Evolutionary conservation across 768 basidiomycete species (phyloP).

Genomic region (Amanita rubescens): DNA sequence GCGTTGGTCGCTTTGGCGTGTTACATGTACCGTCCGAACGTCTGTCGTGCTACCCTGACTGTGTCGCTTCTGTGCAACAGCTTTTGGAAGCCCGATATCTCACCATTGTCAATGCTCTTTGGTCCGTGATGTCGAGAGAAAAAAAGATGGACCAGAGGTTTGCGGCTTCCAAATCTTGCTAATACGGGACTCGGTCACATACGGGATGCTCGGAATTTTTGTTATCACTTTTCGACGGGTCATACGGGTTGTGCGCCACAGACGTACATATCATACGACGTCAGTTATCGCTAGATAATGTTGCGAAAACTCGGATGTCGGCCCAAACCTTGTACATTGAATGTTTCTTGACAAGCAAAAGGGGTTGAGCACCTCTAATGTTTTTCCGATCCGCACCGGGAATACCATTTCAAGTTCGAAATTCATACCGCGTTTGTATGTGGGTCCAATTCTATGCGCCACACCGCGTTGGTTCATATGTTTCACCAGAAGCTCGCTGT

Average conservation of each 20-base stretch:
- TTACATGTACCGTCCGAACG: slow-evolving; percentile 1
- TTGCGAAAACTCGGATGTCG: background rate
- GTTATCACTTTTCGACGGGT: background rate
- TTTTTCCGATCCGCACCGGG: background rate
- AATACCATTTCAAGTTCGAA: too few species aligned
- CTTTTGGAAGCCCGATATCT: background rate
- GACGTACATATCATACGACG: background rate
- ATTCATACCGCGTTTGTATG: background rate
- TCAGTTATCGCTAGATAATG: background rate
- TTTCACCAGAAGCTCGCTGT: background rate
- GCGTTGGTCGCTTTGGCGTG: background rate
- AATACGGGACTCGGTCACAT: background rate
- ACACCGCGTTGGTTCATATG: background rate
- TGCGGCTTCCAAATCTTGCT: background rate
- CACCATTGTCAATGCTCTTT: background rate
- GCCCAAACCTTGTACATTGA: background rate
- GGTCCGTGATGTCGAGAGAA: background rate
- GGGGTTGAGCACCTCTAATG: background rate
- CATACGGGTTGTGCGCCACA: background rate
- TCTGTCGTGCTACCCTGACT: background rate
- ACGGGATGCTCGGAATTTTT: background rate
- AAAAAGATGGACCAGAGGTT: background rate
- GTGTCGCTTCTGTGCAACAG: background rate
- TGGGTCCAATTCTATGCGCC: background rate
- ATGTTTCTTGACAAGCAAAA: background rate